Base-by-base conservation (phyloP, 495 filamentous ascomycete genomes). In the Friedmanniomyces simplex region DNA sequence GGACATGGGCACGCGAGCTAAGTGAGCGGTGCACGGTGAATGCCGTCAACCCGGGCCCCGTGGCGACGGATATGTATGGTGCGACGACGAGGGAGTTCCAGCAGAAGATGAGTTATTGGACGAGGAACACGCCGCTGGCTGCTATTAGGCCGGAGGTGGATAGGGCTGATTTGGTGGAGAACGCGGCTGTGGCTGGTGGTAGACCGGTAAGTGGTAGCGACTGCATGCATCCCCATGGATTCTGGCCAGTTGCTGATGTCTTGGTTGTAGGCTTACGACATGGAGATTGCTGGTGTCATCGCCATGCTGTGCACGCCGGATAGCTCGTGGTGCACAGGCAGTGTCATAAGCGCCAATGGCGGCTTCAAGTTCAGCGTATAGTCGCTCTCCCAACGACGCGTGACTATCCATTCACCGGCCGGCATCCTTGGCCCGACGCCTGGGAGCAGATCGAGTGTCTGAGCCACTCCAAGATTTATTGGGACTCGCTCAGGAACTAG, bases 21-120 rank as follows among this genome's bases (percentile, higher is more conserved):
- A 75, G 81, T 1, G 85, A 93, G 67, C 73, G 82, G 8, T 79
- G 77, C 0, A 96, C 90, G 0, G 89, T 95, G 37, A 96, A 95
- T 67, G 81, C 85, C 0, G 76, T 96, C 37, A 96, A 95, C 71
- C 91, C 90, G 0, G 90, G 91, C 0, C 89, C 90, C 0, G 89
- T 93, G 0, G 79, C 82, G 49, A 89, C 87, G 6, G 88, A 91
- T 55, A 93, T 86, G 84, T 85, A 81, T 50, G 70, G 71, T n/a
- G 64, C 63, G 16, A 77, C 78, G 0, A 72, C 74, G n/a, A 14
- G 57, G 54, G 72, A 69, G 18, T 84, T 86, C 63, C 75, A 76
- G 71, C 60, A 68, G 20, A 71, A 75, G 54, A 80, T 82, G 57
- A 77, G 77, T 59, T 74, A 77, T 5, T 69, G 59, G 51, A 82